Percentiles rank a stretch among this genome's conserved stretches.
Conservation (phyloP, 192 early-diverging fungal genomes). For the Dissophora ornata region DNA sequence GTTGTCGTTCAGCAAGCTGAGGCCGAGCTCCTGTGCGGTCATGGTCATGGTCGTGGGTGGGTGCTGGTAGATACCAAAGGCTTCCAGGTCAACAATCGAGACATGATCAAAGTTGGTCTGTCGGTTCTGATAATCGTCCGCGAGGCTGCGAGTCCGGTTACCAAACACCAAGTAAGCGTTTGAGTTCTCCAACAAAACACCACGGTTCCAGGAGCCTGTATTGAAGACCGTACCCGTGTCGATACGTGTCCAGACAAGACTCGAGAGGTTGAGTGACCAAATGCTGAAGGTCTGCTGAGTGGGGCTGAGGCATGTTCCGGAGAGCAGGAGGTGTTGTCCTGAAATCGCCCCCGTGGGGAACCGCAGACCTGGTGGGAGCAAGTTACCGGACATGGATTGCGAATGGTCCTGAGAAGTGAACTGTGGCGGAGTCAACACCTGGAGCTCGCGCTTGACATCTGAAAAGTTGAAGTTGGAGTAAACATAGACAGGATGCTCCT, state of each 20-base stretch:
- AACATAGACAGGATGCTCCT: slow-evolving; percentile 63
- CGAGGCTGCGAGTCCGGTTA: slow-evolving; percentile 68
- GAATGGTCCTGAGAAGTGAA: slow-evolving; percentile 72
- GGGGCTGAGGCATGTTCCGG: slow-evolving; percentile 75
- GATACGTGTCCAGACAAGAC: slow-evolving; percentile 70
- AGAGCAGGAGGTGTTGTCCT: slow-evolving; percentile 72
- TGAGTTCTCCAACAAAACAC: slow-evolving; percentile 65
- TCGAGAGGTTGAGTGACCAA: slow-evolving; percentile 71
- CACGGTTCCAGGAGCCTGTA: slow-evolving; percentile 81
- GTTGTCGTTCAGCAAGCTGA: slow-evolving; percentile 57
- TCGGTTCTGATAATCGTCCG: slow-evolving; percentile 80
- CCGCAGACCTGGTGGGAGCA: slow-evolving; percentile 75
- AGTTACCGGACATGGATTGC: slow-evolving; percentile 69
- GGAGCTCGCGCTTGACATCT: slow-evolving; percentile 75
- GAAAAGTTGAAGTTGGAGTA: slow-evolving; percentile 85
- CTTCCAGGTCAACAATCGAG: slow-evolving; percentile 74
- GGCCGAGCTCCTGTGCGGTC: slow-evolving; percentile 61
- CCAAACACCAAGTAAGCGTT: slow-evolving; percentile 78
- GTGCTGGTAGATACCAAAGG: slow-evolving; percentile 69
- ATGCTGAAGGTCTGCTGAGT: slow-evolving; percentile 71
- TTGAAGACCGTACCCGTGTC: slow-evolving; percentile 72
- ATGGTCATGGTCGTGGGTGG: slow-evolving; percentile 59
- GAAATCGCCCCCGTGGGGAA: slow-evolving; percentile 76
- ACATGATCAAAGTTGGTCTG: slow-evolving; percentile 80
- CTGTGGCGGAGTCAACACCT: slow-evolving; percentile 66